Evolutionary conservation across 2,329 filamentous ascomycete species (phyloP).

Genomic region (Fusarium lyarnte): DNA sequence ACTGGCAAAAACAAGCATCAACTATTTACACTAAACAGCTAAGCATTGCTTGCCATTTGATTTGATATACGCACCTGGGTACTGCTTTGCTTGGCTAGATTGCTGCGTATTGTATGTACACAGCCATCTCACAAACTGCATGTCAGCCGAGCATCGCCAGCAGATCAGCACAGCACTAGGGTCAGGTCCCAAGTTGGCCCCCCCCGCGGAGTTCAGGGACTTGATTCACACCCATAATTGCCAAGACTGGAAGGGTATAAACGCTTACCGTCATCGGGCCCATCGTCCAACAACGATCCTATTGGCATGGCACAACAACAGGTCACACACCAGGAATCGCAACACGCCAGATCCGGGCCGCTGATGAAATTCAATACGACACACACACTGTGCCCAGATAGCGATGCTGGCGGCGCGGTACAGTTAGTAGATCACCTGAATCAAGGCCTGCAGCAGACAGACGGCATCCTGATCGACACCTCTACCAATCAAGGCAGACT

Average conservation of each 20-base stretch:
- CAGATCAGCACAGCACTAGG: slow-evolving; percentile 30
- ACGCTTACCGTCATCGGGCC: slow-evolving; percentile 35
- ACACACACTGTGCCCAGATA: neutral
- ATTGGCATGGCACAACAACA: slow-evolving; percentile 2
- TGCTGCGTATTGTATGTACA: slow-evolving; percentile 11
- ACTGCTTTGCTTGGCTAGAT: neutral
- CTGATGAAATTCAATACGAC: neutral
- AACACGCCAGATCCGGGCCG: slow-evolving; percentile 31
- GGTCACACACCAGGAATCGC: slow-evolving; percentile 12
- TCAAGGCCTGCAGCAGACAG: neutral
- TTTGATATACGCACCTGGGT: neutral
- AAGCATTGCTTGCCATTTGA: neutral
- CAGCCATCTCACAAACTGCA: slow-evolving; percentile 29
- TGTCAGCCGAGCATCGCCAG: slow-evolving; percentile 37
- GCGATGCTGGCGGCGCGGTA: neutral
- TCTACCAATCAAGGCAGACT: slow-evolving; percentile 26
- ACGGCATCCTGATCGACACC: slow-evolving; percentile 22
- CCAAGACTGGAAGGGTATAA: slow-evolving; percentile 26
- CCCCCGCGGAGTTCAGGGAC: slow-evolving; percentile 21
- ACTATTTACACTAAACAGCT: neutral
- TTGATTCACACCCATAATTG: slow-evolving; percentile 33
- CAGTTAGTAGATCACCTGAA: slow-evolving; percentile 6
- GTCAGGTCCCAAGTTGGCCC: slow-evolving; percentile 27
- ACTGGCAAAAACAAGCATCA: slow-evolving; percentile 7
- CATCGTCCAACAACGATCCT: slow-evolving; percentile 16